These are phyloP conservation scores for Calonectria naviculata DNA, from an alignment of 2,329 filamentous ascomycete species.

Conservation along the genomic window DNA sequence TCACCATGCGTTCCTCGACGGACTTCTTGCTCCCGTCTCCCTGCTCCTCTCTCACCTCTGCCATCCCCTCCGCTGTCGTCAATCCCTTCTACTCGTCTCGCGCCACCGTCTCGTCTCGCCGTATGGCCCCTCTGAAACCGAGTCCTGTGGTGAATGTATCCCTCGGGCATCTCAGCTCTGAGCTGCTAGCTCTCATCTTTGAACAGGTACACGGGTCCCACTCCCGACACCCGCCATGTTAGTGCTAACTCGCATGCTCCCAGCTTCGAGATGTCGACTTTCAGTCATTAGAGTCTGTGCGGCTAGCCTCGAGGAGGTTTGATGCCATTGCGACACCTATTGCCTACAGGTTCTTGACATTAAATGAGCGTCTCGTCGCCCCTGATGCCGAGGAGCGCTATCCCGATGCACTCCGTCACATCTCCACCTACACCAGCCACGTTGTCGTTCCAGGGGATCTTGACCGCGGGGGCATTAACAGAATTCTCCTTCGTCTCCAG, in stretches of 20 bases:
- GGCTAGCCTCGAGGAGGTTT: constrained; percentile 53
- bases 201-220: constrained; percentile 48
- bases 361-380: constrained; percentile 52
- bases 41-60: constrained; percentile 31
- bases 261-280: constrained; percentile 54
- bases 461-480: constrained; percentile 48
- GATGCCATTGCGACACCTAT: constrained; percentile 56
- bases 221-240: background rate
- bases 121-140: constrained; percentile 33
- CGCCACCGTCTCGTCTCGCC: constrained; percentile 22
- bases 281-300: constrained; percentile 45
- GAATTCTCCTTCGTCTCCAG: constrained; percentile 48
- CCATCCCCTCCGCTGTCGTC: constrained; percentile 21
- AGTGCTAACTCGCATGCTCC: constrained; percentile 23
- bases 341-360: constrained; percentile 50
- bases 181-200: constrained; percentile 55
- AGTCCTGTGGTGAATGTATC: constrained; percentile 20
- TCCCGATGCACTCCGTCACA: constrained; percentile 46
- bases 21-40: constrained; percentile 32
- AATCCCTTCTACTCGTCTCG: constrained; percentile 20
- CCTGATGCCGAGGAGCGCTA: constrained; percentile 46
- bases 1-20: constrained; percentile 38
- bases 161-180: constrained; percentile 52
- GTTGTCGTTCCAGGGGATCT: constrained; percentile 54
- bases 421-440: constrained; percentile 53